Conservation (phyloP, 306 rosid genomes). For the Cucurbita maxima region DNA sequence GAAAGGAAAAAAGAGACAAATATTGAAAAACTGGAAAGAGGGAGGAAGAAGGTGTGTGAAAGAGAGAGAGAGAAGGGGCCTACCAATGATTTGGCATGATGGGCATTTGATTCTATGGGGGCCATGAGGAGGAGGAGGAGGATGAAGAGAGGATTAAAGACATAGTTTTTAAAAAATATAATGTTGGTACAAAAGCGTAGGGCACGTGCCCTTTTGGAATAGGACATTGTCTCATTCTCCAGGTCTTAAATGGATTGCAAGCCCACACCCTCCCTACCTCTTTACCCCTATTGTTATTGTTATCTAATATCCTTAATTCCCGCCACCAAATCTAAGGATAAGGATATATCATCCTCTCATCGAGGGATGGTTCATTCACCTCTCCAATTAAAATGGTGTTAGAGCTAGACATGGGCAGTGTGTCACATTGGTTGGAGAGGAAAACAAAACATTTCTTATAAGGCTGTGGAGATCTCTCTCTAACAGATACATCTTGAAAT, state of each 20-base stretch:
- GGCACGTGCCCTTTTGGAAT: neutral
- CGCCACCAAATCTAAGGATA: no score
- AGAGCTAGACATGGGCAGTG: no score
- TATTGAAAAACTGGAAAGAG: no score
- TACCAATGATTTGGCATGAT: conserved; percentile 2
- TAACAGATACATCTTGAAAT: no score
- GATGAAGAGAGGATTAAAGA: neutral
- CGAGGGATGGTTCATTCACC: neutral
- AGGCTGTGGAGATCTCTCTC: no score
- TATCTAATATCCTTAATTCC: no score
- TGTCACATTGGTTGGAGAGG: no score
- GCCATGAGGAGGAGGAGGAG: neutral
- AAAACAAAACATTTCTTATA: no score
- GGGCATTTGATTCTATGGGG: neutral
- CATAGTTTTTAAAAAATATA: neutral
- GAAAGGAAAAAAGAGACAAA: no score
- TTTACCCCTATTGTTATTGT: neutral
- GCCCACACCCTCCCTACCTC: neutral
- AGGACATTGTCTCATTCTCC: neutral
- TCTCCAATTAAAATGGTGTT: no score
- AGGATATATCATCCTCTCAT: neutral
- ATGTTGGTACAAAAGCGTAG: neutral
- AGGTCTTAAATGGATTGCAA: neutral
- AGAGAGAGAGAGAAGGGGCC: neutral
- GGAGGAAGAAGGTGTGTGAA: neutral